Conservation (phyloP, 768 basidiomycete species). For the Rhodotorula babjevae region DNA sequence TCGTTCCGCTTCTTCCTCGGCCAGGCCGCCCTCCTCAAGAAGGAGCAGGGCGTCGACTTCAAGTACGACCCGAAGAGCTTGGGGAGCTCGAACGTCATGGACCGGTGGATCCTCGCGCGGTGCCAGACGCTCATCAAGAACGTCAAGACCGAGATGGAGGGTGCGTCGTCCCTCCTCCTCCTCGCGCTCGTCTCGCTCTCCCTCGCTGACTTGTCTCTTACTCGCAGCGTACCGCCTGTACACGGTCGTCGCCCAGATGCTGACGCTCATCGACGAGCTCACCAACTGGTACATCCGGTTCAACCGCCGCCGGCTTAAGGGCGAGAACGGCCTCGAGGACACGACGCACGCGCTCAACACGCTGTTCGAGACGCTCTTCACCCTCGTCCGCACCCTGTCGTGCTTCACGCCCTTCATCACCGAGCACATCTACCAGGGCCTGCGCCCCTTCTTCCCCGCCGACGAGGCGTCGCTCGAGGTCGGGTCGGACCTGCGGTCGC, state of each 20-base stretch:
- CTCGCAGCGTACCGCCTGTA: conserved; percentile 76
- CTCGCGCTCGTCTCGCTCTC: not conserved
- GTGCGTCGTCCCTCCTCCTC: conserved; percentile 42
- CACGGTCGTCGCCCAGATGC: conserved; percentile 89
- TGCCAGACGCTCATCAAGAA: conserved; percentile 92
- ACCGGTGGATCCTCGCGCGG: conserved; percentile 95
- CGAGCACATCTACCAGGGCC: conserved; percentile 89
- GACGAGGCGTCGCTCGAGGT: conserved; percentile 54
- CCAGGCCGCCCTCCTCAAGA: conserved; percentile 82
- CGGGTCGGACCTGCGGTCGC: conserved; percentile 72
- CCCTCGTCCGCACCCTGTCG: conserved; percentile 92
- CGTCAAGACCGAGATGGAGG: conserved; percentile 91
- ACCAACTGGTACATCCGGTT: conserved; percentile 99
- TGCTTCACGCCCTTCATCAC: conserved; percentile 98
- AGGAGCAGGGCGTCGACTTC: conserved; percentile 70
- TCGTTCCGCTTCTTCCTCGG: conserved; percentile 98
- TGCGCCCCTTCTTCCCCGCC: conserved; percentile 77
- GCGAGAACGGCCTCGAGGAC: conserved; percentile 84
- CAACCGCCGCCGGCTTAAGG: conserved; percentile 91
- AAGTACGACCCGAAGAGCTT: conserved; percentile 80
- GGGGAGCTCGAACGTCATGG: conserved; percentile 89
- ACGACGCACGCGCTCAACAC: conserved; percentile 85
- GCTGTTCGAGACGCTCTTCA: conserved; percentile 88
- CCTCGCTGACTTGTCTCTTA: not conserved
- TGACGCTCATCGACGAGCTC: conserved; percentile 88